These are phyloP conservation scores for Magnusiomyces magnusii DNA, from an alignment of 1,139 yeast species.

Conservation along the genomic window DNA sequence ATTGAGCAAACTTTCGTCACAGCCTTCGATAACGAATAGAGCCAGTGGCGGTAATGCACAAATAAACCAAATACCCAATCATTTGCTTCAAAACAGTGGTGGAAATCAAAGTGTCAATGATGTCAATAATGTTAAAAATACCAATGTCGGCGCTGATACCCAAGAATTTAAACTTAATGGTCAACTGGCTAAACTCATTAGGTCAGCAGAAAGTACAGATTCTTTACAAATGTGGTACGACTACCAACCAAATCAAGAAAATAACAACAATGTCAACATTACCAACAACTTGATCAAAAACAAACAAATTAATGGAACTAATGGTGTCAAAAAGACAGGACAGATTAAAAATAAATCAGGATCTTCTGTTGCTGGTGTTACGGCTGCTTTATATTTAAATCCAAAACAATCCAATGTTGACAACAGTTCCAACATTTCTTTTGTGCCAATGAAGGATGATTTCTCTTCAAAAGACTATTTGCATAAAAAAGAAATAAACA, in stretches of 20 bases:
- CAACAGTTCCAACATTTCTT: background rate
- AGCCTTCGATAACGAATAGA: background rate
- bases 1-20: background rate
- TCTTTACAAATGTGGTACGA: background rate
- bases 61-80: background rate
- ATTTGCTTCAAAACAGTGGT: background rate
- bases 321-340: too few species aligned
- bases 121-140: too few species aligned
- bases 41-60: background rate
- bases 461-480: background rate
- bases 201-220: background rate
- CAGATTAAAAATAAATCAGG: too few species aligned
- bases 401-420: background rate
- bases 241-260: background rate
- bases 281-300: background rate
- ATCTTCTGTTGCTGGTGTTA: background rate
- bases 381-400: background rate
- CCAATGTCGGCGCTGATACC: background rate
- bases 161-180: background rate
- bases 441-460: background rate
- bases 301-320: too few species aligned
- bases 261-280: background rate
- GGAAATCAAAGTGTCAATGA: too few species aligned
- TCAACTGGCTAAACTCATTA: background rate
- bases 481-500: too few species aligned